Conservation (phyloP, 2,329 filamentous ascomycete genomes). For the Aureobasidium sp. region DNA sequence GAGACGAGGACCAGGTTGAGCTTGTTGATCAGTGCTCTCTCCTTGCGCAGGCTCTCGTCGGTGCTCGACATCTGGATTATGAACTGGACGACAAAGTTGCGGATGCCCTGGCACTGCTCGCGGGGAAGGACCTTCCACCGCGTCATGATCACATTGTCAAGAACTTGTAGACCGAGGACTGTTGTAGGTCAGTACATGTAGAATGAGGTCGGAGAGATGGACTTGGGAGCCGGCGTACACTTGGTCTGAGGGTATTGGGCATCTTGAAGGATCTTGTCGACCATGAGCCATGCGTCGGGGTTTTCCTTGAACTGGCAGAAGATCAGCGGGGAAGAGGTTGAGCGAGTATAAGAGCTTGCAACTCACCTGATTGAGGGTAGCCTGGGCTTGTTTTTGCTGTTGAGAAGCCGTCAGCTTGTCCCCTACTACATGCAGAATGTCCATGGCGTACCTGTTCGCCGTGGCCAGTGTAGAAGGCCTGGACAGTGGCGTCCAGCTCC, state of each 20-base stretch:
- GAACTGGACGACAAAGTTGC: conserved; percentile 98
- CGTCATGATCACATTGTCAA: conserved; percentile 97
- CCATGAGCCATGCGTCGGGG: conserved; percentile 92
- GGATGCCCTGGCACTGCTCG: conserved; percentile 92
- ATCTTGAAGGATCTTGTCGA: conserved; percentile 92
- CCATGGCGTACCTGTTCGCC: conserved; percentile 66
- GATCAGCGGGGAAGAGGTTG: conserved; percentile 1
- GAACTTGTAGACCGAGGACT: conserved; percentile 91
- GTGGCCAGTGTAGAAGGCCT: conserved; percentile 93
- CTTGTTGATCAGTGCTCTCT: conserved; percentile 93
- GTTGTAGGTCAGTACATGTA: conserved; percentile 26
- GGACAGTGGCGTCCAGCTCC: conserved; percentile 94
- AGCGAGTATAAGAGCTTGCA: background rate
- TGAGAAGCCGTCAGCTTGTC: background rate
- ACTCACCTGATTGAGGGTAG: conserved; percentile 81
- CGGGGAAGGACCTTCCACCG: conserved; percentile 96
- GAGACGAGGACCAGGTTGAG: conserved; percentile 95
- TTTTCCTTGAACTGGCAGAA: conserved; percentile 86
- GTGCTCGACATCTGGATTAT: conserved; percentile 90
- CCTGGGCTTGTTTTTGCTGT: conserved; percentile 93
- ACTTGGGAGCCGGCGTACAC: conserved; percentile 51
- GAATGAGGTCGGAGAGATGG: too few relatives aligned
- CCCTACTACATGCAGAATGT: background rate
- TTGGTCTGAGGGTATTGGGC: conserved; percentile 93
- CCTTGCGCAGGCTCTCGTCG: conserved; percentile 75